Conservation (phyloP, 2,329 filamentous ascomycete species). For the Stemphylium lycopersici region DNA sequence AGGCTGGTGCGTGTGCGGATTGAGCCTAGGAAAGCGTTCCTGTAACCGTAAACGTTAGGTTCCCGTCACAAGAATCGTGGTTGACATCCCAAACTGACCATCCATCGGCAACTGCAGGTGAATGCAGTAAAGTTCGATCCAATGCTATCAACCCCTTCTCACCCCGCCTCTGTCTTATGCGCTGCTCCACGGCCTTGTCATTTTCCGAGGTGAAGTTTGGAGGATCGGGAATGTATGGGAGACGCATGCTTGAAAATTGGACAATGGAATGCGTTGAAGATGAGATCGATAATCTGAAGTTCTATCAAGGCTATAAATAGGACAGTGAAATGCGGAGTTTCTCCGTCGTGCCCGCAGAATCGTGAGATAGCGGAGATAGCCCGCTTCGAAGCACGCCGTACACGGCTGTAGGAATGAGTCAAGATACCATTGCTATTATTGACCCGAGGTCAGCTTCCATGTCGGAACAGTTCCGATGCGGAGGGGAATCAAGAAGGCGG, state of each 20-base stretch:
- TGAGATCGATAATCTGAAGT: neutral
- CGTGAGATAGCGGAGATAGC: too few relatives aligned
- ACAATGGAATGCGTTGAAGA: neutral
- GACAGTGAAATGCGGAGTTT: neutral
- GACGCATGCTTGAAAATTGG: slow-evolving; percentile 54
- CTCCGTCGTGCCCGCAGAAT: too few relatives aligned
- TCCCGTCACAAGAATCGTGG: too few relatives aligned
- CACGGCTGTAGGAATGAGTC: neutral
- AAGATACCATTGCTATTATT: neutral
- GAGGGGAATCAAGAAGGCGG: neutral
- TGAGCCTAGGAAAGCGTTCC: slow-evolving; percentile 62
- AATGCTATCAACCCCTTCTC: slow-evolving; percentile 58
- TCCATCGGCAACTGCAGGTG: slow-evolving; percentile 62
- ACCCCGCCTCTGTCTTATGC: slow-evolving; percentile 59
- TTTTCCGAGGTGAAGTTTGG: slow-evolving; percentile 54
- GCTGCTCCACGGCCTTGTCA: slow-evolving; percentile 58
- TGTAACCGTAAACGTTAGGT: slow-evolving; percentile 8
- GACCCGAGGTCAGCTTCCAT: neutral
- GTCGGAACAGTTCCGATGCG: slow-evolving; percentile 20
- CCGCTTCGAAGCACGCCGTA: too few relatives aligned
- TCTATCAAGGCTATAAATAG: too few relatives aligned
- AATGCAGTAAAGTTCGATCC: slow-evolving; percentile 61
- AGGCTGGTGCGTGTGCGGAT: slow-evolving; percentile 61
- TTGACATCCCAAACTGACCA: slow-evolving; percentile 46
- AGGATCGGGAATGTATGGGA: slow-evolving; percentile 60